These are phyloP conservation scores for Colletotrichum sp. DNA, from an alignment of 2,329 filamentous ascomycete genomes.

Conservation along the genomic window DNA sequence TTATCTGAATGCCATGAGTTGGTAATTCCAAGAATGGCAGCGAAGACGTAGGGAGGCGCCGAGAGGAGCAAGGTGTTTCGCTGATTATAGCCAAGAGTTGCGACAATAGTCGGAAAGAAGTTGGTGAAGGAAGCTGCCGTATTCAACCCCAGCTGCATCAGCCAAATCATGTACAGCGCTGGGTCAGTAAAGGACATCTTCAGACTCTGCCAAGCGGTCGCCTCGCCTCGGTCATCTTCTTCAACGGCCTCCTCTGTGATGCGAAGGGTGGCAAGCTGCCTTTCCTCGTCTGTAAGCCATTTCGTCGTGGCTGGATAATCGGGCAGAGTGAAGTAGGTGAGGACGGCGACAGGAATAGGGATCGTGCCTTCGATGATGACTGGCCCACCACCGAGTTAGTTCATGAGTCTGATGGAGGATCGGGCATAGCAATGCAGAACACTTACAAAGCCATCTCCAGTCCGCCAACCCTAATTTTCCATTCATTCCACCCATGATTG, in stretches of 20 bases:
- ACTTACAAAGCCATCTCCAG: slow-evolving; percentile 78
- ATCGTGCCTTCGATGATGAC: slow-evolving; percentile 5
- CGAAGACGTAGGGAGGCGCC: slow-evolving; percentile 18
- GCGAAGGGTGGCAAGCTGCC: slow-evolving; percentile 36
- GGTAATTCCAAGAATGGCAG: slow-evolving; percentile 24
- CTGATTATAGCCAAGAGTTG: background rate
- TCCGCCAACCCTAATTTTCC: slow-evolving; percentile 43
- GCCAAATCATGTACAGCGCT: slow-evolving; percentile 5
- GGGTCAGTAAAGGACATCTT: background rate
- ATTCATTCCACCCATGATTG: slow-evolving; percentile 30
- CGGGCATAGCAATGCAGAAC: slow-evolving; percentile 49
- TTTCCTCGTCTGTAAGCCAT: slow-evolving; percentile 38
- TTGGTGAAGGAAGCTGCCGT: background rate
- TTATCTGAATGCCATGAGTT: slow-evolving; percentile 44
- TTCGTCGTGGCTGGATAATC: slow-evolving; percentile 38
- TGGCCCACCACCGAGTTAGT: background rate
- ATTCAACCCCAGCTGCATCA: slow-evolving; percentile 2
- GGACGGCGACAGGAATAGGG: slow-evolving; percentile 11
- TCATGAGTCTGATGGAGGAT: background rate
- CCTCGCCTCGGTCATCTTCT: background rate
- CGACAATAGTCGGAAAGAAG: background rate
- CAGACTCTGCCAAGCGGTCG: background rate
- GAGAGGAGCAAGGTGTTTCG: slow-evolving; percentile 19
- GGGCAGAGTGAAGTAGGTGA: slow-evolving; percentile 14
- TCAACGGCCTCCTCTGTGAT: background rate